phyloP scores from a whole-genome alignment of 75 land plant species.

The Azolla pinnata region DNA sequence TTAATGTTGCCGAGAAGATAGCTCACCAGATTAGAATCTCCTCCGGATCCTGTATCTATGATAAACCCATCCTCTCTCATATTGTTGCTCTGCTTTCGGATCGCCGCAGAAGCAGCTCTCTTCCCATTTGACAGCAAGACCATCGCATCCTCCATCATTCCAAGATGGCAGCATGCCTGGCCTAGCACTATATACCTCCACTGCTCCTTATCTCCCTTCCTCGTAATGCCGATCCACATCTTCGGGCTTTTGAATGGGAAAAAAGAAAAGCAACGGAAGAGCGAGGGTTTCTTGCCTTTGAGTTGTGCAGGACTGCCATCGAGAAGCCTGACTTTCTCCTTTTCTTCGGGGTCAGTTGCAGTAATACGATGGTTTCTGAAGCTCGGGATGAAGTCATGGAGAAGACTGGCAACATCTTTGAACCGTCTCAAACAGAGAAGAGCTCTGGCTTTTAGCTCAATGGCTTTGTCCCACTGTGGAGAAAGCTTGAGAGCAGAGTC shows the following conservation, averaged over 20 bases:
- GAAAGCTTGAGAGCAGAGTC: constrained; percentile 50
- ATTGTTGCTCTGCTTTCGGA: constrained; percentile 47
- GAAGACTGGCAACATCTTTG: constrained; percentile 63
- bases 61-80: constrained; percentile 50
- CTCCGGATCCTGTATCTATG: neutral
- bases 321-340: neutral
- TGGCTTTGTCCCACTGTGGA: constrained; percentile 46
- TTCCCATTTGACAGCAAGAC: constrained; percentile 62
- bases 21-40: constrained; percentile 34
- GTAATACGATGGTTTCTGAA: neutral
- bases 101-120: constrained; percentile 53
- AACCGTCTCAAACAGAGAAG: constrained; percentile 52
- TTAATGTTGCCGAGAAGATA: constrained; percentile 56
- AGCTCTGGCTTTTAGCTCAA: constrained; percentile 60
- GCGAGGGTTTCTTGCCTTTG: neutral
- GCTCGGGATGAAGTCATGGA: constrained; percentile 71
- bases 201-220: constrained; percentile 2
- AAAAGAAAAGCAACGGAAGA: neutral
- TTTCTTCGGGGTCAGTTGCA: neutral
- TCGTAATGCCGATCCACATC: neutral
- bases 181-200: constrained; percentile 5
- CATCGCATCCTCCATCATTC: constrained; percentile 76
- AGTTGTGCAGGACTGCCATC: too few relatives aligned
- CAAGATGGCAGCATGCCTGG: constrained; percentile 70
- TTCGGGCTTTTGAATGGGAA: neutral